Evolutionary conservation across 768 basidiomycete genomes (phyloP), one percentile per base, ranked within the genome.

Genomic region (Kwoniella shandongensis): DNA sequence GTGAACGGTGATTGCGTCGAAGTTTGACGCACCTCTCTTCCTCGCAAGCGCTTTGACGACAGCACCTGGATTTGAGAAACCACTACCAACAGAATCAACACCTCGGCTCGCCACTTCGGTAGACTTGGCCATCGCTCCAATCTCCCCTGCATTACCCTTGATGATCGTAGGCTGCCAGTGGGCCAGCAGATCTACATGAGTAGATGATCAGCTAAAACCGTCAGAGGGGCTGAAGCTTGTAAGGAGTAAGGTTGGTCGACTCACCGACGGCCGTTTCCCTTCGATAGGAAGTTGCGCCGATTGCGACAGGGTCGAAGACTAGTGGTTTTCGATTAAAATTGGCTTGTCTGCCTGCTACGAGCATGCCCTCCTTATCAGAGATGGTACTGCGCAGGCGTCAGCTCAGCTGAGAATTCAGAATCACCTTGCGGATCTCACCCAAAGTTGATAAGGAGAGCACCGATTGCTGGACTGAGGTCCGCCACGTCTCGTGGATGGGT

Each of bases 291-390:
- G 88, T 88, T 0, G 93, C 91, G 5, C 92, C 92, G 0, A 91
- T 82, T 18, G 89, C 93, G 11, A 97, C 93, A 2, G 93, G 93
- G 71, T 96, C 93, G 57, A 94, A 88, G 0, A 96, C 81, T 12
- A 96, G 76, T 0, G 89, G 88, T 68, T 87, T 91, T 63, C 80
- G 80, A 51, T 81, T 82, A 44, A 79, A 70, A 66, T 91, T 93
- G 13, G 87, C 88, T 60, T 80, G 81, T 51, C 69, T 50, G 79
- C 61, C 91, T 3, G 88, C 89, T 3, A 81, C 80, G 15, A 86
- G 72, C 87, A 93, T 91, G 35, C 88, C 85, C 32, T 84, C 82
- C 47, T 85, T 80, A 51, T 84, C 81, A 7, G 70, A 63, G 57
- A 78, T 75, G 0, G 76, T 78, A 5, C 71, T 72, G 36, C 23